phyloP scores from a whole-genome alignment of 2,329 filamentous ascomycete species.

The Hymenoscyphus fructigenus region DNA sequence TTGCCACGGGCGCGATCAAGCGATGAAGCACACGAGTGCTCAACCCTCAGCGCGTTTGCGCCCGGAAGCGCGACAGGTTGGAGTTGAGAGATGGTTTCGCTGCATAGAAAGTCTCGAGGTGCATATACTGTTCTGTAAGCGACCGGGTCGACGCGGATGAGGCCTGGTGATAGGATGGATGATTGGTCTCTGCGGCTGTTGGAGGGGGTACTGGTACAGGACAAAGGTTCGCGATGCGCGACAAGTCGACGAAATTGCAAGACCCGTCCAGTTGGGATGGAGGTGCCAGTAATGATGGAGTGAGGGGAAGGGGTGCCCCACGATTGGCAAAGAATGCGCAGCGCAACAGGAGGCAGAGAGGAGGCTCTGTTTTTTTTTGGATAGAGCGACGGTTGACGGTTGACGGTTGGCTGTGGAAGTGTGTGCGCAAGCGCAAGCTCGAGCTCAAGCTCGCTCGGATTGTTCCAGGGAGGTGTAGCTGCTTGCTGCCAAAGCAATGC shows the following conservation, averaged over 20 bases:
- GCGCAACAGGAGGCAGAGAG: conserved; percentile 7
- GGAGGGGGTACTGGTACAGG: conserved; percentile 6
- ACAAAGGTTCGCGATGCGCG: conserved; percentile 5
- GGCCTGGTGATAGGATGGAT: conserved; percentile 20
- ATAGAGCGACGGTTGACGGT: neutral
- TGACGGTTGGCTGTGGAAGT: neutral
- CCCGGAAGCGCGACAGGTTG: conserved; percentile 23
- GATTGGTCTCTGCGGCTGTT: conserved; percentile 14
- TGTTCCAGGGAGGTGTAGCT: neutral
- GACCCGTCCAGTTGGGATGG: conserved; percentile 16
- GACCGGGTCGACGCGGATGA: conserved; percentile 16
- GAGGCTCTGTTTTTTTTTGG: neutral
- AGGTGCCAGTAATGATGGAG: conserved; percentile 3
- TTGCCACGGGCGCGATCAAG: conserved; percentile 39
- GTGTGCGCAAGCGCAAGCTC: neutral
- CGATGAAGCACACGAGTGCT: conserved; percentile 33
- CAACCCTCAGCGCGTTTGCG: conserved; percentile 29
- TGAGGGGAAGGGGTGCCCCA: conserved; percentile 8
- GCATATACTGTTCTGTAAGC: conserved; percentile 14
- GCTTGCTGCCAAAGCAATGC: neutral
- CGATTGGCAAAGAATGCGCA: conserved; percentile 9
- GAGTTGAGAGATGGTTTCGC: conserved; percentile 18
- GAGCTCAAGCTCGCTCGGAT: neutral
- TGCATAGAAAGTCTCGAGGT: conserved; percentile 19
- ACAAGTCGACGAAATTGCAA: conserved; percentile 8